phyloP scores from a whole-genome alignment of 805 yeast genomes.

The Metschnikowia kofuensis region DNA sequence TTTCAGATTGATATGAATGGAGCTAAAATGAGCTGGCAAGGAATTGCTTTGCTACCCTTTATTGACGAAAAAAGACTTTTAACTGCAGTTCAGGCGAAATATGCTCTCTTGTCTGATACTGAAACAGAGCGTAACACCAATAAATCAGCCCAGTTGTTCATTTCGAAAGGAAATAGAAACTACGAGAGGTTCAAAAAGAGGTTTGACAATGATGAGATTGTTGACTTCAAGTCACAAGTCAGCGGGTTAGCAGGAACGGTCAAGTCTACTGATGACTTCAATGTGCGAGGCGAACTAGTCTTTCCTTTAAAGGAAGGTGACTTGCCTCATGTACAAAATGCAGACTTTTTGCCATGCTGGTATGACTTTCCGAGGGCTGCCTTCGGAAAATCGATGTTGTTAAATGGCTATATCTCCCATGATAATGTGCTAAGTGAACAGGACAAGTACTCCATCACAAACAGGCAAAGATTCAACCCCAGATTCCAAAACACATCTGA shows the following conservation, averaged over 20 bases:
- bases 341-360: constrained; percentile 40
- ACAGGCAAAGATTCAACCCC: constrained; percentile 32
- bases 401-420: constrained; percentile 74
- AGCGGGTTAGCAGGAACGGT: constrained; percentile 63
- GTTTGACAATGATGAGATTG: constrained; percentile 34
- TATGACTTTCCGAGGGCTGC: constrained; percentile 62
- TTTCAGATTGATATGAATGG: constrained; percentile 95
- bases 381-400: constrained; percentile 74
- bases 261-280: constrained; percentile 31
- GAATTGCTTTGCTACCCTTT: constrained; percentile 84
- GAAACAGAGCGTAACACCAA: constrained; percentile 69
- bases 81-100: constrained; percentile 61
- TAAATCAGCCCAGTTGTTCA: constrained; percentile 65
- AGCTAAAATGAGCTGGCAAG: constrained; percentile 93
- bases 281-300: constrained; percentile 29
- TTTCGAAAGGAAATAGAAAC: constrained; percentile 61
- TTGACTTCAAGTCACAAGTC: constrained; percentile 45
- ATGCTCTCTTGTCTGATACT: constrained; percentile 58
- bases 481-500: constrained; percentile 20
- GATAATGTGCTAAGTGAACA: constrained; percentile 58
- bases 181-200: constrained; percentile 35
- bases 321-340: constrained; percentile 44
- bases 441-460: constrained; percentile 61
- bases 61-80: constrained; percentile 80
- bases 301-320: constrained; percentile 49